A percentile compares a stretch with the other conserved stretches of the same genome.
Evolutionary conservation across 306 rosid species (phyloP).

Genomic region (Cucurbita pepo): DNA sequence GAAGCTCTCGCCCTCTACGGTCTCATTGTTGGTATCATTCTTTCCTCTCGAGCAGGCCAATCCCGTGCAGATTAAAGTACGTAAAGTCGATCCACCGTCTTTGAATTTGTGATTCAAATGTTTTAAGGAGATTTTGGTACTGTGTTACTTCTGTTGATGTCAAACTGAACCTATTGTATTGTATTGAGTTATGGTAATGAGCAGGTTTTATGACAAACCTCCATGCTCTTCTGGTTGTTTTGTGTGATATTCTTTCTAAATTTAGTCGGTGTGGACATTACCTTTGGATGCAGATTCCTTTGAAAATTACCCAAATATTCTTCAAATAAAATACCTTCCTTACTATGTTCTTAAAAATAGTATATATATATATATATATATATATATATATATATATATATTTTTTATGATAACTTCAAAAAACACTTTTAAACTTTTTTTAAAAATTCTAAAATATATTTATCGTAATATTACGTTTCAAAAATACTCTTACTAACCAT

Average conservation of each 20-base stretch:
- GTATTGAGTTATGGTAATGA: slow-evolving; percentile 5
- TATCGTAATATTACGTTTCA: too few relatives aligned
- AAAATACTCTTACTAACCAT: too few relatives aligned
- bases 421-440: too few relatives aligned
- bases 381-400: too few relatives aligned
- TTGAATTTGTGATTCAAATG: not conserved
- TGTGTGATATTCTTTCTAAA: not conserved
- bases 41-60: slow-evolving; percentile 69
- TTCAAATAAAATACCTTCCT: not conserved
- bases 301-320: not conserved
- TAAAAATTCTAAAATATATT: too few relatives aligned
- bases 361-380: too few relatives aligned
- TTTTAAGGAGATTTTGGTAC: not conserved
- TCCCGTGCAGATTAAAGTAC: slow-evolving; percentile 39
- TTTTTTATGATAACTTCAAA: too few relatives aligned
- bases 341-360: too few relatives aligned
- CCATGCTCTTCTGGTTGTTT: not conserved
- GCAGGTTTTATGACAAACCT: slow-evolving; percentile 1
- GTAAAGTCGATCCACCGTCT: not conserved
- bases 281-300: not conserved
- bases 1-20: slow-evolving; percentile 77
- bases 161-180: not conserved
- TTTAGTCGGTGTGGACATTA: not conserved
- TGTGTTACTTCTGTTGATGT: not conserved
- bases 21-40: slow-evolving; percentile 75